These are phyloP conservation scores for Pseudocercospora crystallina DNA, from an alignment of 2,329 filamentous ascomycete species.

Conservation along the genomic window DNA sequence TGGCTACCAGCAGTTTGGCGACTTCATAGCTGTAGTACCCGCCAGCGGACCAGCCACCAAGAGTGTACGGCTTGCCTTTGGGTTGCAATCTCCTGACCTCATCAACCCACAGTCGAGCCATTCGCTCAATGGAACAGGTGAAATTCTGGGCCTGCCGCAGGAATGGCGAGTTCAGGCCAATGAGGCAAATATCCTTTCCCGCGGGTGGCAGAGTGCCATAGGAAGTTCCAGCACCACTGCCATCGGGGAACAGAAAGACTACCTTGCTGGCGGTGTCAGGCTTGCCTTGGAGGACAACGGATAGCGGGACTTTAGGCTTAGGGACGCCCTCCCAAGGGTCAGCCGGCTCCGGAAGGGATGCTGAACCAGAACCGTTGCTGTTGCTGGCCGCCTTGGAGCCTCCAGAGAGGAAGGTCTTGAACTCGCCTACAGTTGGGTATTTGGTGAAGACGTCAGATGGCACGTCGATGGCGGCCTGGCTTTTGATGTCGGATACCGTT, in stretches of 20 bases:
- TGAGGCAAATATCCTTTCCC: slow-evolving; percentile 50
- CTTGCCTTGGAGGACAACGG: slow-evolving; percentile 28
- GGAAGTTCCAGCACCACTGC: slow-evolving; percentile 47
- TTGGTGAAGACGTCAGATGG: slow-evolving; percentile 25
- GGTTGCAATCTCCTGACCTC: slow-evolving; percentile 46
- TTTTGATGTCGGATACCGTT: slow-evolving; percentile 29
- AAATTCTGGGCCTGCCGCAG: slow-evolving; percentile 29
- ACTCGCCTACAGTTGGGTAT: slow-evolving; percentile 27
- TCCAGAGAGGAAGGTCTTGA: slow-evolving; percentile 25
- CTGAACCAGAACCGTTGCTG: not conserved
- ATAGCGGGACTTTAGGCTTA: slow-evolving; percentile 33
- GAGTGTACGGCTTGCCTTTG: slow-evolving; percentile 56
- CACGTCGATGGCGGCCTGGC: slow-evolving; percentile 24
- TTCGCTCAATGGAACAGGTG: slow-evolving; percentile 31
- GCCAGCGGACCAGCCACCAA: slow-evolving; percentile 75
- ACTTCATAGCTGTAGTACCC: slow-evolving; percentile 64
- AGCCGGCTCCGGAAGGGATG: slow-evolving; percentile 17
- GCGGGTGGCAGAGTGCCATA: slow-evolving; percentile 43
- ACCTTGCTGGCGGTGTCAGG: slow-evolving; percentile 17
- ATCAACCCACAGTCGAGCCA: slow-evolving; percentile 28
- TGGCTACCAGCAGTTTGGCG: slow-evolving; percentile 25
- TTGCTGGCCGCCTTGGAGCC: not conserved
- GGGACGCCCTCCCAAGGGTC: slow-evolving; percentile 34
- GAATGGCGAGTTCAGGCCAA: slow-evolving; percentile 37
- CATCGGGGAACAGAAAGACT: slow-evolving; percentile 46